A percentile compares a stretch with the other conserved stretches of the same genome.
Conservation (phyloP, 2,329 filamentous ascomycete genomes). For the Dendrostoma leiphaemia region DNA sequence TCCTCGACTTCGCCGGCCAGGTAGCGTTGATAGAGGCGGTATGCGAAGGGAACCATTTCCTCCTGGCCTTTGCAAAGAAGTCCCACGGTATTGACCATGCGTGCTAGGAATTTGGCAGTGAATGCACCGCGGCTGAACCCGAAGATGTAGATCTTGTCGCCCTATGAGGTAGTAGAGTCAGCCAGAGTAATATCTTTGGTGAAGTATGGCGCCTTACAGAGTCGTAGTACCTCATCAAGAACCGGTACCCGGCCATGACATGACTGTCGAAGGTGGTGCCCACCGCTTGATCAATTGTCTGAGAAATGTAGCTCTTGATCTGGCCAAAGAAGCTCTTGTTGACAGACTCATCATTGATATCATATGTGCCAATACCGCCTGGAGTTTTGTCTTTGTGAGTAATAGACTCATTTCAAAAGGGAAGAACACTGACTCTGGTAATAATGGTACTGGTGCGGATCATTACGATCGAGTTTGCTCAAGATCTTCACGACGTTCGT, state of each 20-base stretch:
- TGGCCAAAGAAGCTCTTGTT: slow-evolving; percentile 35
- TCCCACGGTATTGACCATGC: slow-evolving; percentile 49
- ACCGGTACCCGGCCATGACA: slow-evolving; percentile 51
- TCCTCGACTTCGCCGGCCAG: slow-evolving; percentile 37
- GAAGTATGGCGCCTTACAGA: slow-evolving; percentile 26
- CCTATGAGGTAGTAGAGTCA: slow-evolving; percentile 25
- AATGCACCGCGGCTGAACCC: slow-evolving; percentile 53
- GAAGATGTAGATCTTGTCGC: slow-evolving; percentile 53
- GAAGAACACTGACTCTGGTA: too few species aligned
- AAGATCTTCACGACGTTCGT: slow-evolving; percentile 54
- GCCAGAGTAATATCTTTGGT: background rate
- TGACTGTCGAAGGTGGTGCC: slow-evolving; percentile 49
- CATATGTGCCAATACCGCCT: slow-evolving; percentile 52
- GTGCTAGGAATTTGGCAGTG: slow-evolving; percentile 50
- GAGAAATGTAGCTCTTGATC: slow-evolving; percentile 33
- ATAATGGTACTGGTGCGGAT: slow-evolving; percentile 45
- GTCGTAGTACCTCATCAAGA: slow-evolving; percentile 53
- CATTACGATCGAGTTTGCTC: slow-evolving; percentile 42
- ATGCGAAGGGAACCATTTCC: slow-evolving; percentile 52
- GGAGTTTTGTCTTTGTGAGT: background rate
- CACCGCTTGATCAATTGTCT: slow-evolving; percentile 41
- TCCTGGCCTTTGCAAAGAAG: slow-evolving; percentile 51
- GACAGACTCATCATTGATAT: slow-evolving; percentile 39
- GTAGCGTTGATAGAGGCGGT: slow-evolving; percentile 40
- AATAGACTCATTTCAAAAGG: too few species aligned